Percentiles rank a stretch among this genome's conserved stretches.
Evolutionary conservation across 192 early-diverging fungal species (phyloP).

Genomic region (Ambispora gerdemannii): DNA sequence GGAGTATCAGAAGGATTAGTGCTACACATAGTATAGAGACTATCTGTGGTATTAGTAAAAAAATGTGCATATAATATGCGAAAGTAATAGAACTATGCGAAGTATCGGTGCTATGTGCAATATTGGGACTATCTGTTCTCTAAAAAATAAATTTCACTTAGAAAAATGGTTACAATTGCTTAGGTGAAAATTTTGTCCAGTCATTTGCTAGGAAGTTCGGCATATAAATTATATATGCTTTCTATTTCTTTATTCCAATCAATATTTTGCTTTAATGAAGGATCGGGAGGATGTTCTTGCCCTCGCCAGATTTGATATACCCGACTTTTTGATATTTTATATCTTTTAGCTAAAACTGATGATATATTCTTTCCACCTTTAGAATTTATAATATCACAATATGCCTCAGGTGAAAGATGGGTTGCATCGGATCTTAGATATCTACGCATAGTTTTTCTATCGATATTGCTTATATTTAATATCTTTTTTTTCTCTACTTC

Average conservation of each 20-base stretch:
- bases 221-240: constrained; percentile 20
- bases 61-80: too few relatives aligned
- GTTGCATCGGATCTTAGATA: too few relatives aligned
- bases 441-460: too few relatives aligned
- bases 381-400: too few relatives aligned
- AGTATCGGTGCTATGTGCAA: constrained; percentile 6
- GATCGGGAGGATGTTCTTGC: not conserved
- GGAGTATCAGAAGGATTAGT: not conserved
- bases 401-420: too few relatives aligned
- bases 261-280: not conserved
- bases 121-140: constrained; percentile 1
- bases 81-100: constrained; percentile 2
- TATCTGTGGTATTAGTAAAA: too few relatives aligned
- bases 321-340: constrained; percentile 1
- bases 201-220: constrained; percentile 3
- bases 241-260: constrained; percentile 9
- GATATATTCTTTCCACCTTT: too few relatives aligned
- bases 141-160: constrained; percentile 10
- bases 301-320: constrained; percentile 5
- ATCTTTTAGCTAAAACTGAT: not conserved
- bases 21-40: not conserved
- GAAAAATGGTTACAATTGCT: constrained; percentile 1
- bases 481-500: not conserved
- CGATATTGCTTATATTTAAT: not conserved
- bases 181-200: constrained; percentile 4